Base-by-base conservation (phyloP, 108 stramenopile genomes). In the Cyclotella baltica region DNA sequence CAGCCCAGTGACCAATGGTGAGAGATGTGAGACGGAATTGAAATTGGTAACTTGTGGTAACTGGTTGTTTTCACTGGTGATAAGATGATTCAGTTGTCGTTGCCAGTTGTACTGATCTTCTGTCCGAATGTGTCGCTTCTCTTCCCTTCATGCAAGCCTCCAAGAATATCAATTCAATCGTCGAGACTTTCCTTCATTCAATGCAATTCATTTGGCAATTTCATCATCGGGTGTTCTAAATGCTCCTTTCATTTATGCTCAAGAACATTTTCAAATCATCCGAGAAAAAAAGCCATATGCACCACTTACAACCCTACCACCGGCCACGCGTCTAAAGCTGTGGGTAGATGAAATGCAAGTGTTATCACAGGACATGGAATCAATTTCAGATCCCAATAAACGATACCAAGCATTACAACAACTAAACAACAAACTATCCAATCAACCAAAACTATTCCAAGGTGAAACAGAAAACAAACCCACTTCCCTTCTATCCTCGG, bases 251-350 rank as follows among this genome's bases (percentile, higher is more conserved):
- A 13, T 43, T 10, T 10, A 10, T 43, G 40, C 40, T 6, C 10
- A 43, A 13, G 40, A 43, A 13, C 10, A 43, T 6, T 10, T 13
- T 43, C 40, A 13, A 10, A 6, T 10, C 6, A 43, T 10, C 10
- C 6, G 40, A 6, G n/a, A n/a, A n/a, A 43, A 43, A 6, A 43
- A 13, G 13, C 88, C 88, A 10, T 88, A 72, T 62, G 88, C 88
- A 47, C 86, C 86, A n/a, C 19, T 76, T 3, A 81, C 86, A 59
- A 50, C 72, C 22, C 70, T 88, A 6, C 51, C 85, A 27, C 88
- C 88, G 0, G 88, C 86, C 20, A 67, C 81, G 27, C 70, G 86
- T 23, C 83, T 86, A 16, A 80, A 81, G 43, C 23, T 69, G 13
- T 43, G 40, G 40, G 40, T 43, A 10, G 40, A 10, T 43, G 40